These are phyloP conservation scores for Starmerella stigmatis DNA, from an alignment of 805 yeast genomes.

Conservation along the genomic window DNA sequence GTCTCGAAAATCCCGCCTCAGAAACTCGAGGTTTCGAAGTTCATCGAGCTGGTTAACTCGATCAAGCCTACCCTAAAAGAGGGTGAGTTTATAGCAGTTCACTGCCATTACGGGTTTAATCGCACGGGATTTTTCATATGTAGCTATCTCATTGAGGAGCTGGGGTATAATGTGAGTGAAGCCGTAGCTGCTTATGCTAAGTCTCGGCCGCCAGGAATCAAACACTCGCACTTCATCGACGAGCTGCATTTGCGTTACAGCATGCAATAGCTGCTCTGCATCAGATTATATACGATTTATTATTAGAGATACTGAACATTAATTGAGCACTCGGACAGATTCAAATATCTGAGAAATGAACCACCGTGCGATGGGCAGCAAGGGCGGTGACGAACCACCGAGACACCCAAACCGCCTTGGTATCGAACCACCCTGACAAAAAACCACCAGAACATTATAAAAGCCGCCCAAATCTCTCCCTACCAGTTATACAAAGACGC, in stretches of 20 bases:
- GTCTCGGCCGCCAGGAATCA: constrained; percentile 61
- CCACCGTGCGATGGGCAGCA: too few species aligned
- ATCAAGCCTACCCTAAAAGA: constrained; percentile 33
- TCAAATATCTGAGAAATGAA: too few species aligned
- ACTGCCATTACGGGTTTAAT: constrained; percentile 75
- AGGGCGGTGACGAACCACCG: too few species aligned
- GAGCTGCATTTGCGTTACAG: constrained; percentile 56
- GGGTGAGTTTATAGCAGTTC: constrained; percentile 47
- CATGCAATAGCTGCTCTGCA: too few species aligned
- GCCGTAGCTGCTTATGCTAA: constrained; percentile 49
- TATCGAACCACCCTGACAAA: too few species aligned
- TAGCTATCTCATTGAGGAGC: constrained; percentile 51
- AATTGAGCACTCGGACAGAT: too few species aligned
- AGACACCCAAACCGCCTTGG: too few species aligned
- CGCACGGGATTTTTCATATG: constrained; percentile 67
- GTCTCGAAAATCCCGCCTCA: constrained; percentile 71
- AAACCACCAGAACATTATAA: too few species aligned
- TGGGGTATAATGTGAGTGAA: constrained; percentile 50
- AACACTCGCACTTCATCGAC: constrained; percentile 67
- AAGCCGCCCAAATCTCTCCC: too few species aligned
- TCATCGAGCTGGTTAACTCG: constrained; percentile 35
- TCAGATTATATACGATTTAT: too few species aligned
- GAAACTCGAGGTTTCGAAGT: constrained; percentile 45
- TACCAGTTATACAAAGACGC: too few species aligned
- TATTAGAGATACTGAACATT: too few species aligned